Evolutionary conservation across 768 basidiomycete genomes (phyloP), one percentile per base, ranked within the genome.

Genomic region (Butyriboletus loyo): DNA sequence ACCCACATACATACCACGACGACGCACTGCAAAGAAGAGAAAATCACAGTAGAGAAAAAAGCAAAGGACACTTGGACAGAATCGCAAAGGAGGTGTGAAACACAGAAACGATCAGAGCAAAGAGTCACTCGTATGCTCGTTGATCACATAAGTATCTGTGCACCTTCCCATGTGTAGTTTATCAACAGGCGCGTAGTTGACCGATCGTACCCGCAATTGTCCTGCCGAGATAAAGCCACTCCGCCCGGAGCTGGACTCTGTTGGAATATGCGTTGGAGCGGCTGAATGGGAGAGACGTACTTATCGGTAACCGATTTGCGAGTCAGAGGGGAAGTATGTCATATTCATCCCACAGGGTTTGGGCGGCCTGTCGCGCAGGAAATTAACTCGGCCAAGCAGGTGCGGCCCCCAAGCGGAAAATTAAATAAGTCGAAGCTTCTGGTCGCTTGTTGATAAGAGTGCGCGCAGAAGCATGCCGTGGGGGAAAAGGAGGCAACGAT

Each of bases 401-500:
- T 32, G 6, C 49, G 9, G 39, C 19, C 41, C 47, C 50, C 31
- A 28, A 56, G 41, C 13, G 44, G 48, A 49, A 46, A 32, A 53
- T 54, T 50, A 52, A 66, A n/a, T 40, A 24, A 35, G 47, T 31
- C n/a, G 46, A 59, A 54, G 52, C 28, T 52, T 22, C 28, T 19
- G 7, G 32, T 25, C 21, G 25, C 32, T 21, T 24, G 36, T 31
- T 38, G 56, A 52, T 45, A 50, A 44, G 47, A 44, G 46, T 47
- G 37, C 15, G 35, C 9, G 21, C 30, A 54, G 57, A 66, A 64
- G 57, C 50, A 37, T 10, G 30, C 34, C 56, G 60, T 56, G 64
- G 50, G 50, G 52, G 52, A 45, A 56, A 37, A 22, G 22, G 21
- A 13, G 24, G n/a, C 15, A n/a, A 31, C 21, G 34, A 19, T 19